Base-by-base conservation (phyloP, 1,284 basidiomycete genomes). In the Fomitopsis betulina region DNA sequence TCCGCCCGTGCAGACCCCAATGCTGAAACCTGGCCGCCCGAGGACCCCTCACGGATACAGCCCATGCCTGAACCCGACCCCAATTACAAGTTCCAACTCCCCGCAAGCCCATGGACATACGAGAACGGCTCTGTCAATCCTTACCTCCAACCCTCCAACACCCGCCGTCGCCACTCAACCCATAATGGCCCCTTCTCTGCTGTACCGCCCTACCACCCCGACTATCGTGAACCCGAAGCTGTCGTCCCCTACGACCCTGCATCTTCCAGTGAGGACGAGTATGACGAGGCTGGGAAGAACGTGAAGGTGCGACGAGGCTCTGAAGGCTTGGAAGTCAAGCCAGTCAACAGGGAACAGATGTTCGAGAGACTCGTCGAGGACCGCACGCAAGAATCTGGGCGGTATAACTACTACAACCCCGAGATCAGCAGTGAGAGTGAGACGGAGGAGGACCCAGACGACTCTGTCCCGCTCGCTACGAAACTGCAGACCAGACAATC, bases 31-130 rank as follows among this genome's bases (percentile, higher is more conserved):
- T 88, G 86, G 86, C 87, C 86, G 13, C 86, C 84, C 8, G 73
- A 74, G 47, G 84, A 88, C 66, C 82, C 83, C 1, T 65, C 81
- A 1, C 67, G 73, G 49, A 65, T 70, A n/a, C 35, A 10, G 13
- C 45, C 57, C 19, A 58, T 63, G 40, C 69, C 70, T 12, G 68
- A 68, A 38, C 67, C 71, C 47, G 72, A 72, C 54, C 66, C 70
- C 1, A 67, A 79, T 45, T 67, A 73, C 59, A 71, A 73, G 37
- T 78, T 86, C 62, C 69, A 69, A 23, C 78, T 86, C 27, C 79
- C 83, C 1, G 70, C 77, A 21, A 85, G 83, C 9, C 89, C 94
- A 5, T 96, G 94, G 85, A 93, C 93, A 7, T 96, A 92, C 68
- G 87, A 89, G 61, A 85, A 87, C 53, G 89, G 80, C 12, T 74